These are phyloP conservation scores for Colletotrichum lentis DNA, from an alignment of 2,329 filamentous ascomycete genomes.

Conservation along the genomic window DNA sequence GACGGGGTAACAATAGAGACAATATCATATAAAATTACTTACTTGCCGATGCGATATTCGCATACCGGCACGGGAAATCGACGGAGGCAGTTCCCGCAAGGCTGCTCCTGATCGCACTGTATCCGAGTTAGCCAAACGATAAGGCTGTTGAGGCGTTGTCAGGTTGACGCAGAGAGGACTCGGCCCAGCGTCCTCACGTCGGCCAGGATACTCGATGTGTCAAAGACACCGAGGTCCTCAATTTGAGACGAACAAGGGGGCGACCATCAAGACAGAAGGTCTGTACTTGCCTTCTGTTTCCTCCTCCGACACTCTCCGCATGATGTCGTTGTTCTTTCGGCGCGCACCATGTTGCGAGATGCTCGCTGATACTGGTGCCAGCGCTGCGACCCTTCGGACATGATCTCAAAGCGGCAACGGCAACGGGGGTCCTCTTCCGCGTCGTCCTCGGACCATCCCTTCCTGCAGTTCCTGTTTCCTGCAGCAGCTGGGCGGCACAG, in stretches of 20 bases:
- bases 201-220: not conserved
- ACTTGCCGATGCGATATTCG: constrained; percentile 53
- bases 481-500: not conserved
- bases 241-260: not conserved
- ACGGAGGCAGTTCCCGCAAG: constrained; percentile 62
- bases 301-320: constrained; percentile 61
- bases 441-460: constrained; percentile 15
- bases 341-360: constrained; percentile 40
- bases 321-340: constrained; percentile 52
- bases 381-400: constrained; percentile 49
- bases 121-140: constrained; percentile 6
- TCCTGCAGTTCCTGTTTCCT: constrained; percentile 8
- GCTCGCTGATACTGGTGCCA: constrained; percentile 39
- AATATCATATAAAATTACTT: constrained; percentile 27
- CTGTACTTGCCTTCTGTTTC: constrained; percentile 58
- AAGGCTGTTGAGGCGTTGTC: not conserved
- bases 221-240: not conserved
- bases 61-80: constrained; percentile 61
- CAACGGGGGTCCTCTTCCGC: not conserved
- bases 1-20: not conserved
- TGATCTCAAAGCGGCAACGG: constrained; percentile 38
- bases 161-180: too few species aligned
- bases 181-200: not conserved
- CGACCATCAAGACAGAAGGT: not conserved
- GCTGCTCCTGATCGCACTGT: constrained; percentile 63